phyloP scores from a whole-genome alignment of 2,329 filamentous ascomycete species.

The Niveomyces coronatus region DNA sequence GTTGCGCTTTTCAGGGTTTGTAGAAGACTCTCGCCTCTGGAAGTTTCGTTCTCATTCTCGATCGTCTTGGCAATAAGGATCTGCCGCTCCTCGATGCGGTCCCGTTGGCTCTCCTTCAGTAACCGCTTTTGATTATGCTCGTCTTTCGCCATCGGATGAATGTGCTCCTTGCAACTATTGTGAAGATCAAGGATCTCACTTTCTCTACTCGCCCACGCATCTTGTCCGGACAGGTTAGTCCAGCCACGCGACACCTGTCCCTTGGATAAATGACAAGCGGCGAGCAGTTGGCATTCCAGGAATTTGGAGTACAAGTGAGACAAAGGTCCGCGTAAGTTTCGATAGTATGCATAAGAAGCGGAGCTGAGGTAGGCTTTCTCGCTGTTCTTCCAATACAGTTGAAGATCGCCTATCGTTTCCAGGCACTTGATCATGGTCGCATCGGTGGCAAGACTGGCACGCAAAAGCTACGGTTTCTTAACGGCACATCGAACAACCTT shows the following conservation, averaged over 20 bases:
- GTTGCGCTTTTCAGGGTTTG: not conserved
- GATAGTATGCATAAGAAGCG: not conserved
- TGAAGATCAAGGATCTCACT: not conserved
- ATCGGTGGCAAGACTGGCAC: not conserved
- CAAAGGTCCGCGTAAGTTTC: not conserved
- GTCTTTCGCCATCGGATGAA: too few relatives aligned
- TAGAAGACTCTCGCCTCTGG: not conserved
- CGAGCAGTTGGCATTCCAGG: slow-evolving; percentile 1
- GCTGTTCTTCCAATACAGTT: slow-evolving; percentile 1
- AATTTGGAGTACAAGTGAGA: not conserved
- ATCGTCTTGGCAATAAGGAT: not conserved
- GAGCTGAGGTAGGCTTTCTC: not conserved
- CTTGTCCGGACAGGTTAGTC: not conserved
- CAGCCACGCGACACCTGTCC: slow-evolving; percentile 2
- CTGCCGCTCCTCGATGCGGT: not conserved
- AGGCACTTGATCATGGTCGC: slow-evolving; percentile 1
- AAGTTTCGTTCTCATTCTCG: not conserved
- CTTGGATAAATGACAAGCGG: not conserved
- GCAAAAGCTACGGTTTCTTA: not conserved
- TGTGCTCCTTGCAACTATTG: not conserved
- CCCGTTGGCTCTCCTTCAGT: too few relatives aligned
- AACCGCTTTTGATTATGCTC: too few relatives aligned
- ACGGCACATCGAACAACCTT: not conserved
- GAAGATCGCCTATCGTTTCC: not conserved
- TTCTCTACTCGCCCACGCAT: not conserved